Conservation (phyloP, 2,329 filamentous ascomycete genomes). For the Trichoderma gracile region DNA sequence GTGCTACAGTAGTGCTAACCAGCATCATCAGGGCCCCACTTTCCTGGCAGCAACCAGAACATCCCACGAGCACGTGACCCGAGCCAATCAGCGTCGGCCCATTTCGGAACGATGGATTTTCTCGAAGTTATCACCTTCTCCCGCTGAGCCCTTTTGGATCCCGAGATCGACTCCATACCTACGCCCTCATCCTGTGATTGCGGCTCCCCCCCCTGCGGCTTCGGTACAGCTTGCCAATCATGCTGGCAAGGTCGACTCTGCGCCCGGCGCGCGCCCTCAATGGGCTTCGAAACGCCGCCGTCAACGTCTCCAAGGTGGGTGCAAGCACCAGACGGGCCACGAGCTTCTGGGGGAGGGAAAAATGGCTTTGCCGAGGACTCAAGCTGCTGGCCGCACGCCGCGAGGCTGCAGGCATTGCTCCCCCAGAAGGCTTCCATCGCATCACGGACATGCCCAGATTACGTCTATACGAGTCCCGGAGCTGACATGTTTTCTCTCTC, state of each 20-base stretch:
- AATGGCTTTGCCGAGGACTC: conserved; percentile 38
- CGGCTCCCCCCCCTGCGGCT: conserved; percentile 40
- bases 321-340: conserved; percentile 28
- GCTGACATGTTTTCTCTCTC: conserved; percentile 42
- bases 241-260: conserved; percentile 92
- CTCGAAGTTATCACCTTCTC: conserved; percentile 41
- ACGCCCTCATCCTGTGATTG: conserved; percentile 39
- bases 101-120: conserved; percentile 49
- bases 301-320: conserved; percentile 72
- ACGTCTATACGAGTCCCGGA: conserved; percentile 29
- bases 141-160: conserved; percentile 43
- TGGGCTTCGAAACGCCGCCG: conserved; percentile 71
- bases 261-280: conserved; percentile 85
- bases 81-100: conserved; percentile 46
- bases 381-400: conserved; percentile 30
- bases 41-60: conserved; percentile 9
- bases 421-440: conserved; percentile 35
- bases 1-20: too few relatives aligned
- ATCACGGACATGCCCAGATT: conserved; percentile 27
- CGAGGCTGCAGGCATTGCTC: conserved; percentile 29
- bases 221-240: conserved; percentile 57
- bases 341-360: conserved; percentile 16
- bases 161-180: conserved; percentile 41
- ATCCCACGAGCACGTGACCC: conserved; percentile 38
- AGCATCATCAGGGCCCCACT: conserved; percentile 2